phyloP scores from a whole-genome alignment of 106 monocot species.

The Acorus calamus region DNA sequence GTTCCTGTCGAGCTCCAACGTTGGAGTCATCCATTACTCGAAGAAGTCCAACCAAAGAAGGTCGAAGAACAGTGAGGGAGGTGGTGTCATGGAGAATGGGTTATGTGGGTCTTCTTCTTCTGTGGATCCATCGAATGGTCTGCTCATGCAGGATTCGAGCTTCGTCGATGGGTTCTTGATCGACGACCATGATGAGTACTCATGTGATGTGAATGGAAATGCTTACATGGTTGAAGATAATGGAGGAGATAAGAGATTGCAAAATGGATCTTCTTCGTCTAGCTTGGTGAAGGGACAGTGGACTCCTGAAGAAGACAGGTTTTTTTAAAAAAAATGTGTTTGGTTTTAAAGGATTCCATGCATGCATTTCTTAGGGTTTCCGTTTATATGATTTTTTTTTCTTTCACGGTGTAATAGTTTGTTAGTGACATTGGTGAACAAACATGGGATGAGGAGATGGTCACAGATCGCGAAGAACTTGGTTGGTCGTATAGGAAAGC shows the following conservation, averaged over 20 bases:
- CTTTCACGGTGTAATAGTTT: constrained; percentile 13
- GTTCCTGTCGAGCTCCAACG: constrained; percentile 4
- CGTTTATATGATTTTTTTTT: background rate
- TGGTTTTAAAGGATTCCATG: background rate
- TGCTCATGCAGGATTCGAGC: background rate
- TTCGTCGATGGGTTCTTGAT: constrained; percentile 8
- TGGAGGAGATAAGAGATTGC: background rate
- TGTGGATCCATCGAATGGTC: background rate
- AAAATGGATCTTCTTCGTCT: constrained; percentile 5
- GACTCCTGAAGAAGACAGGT: constrained; percentile 84
- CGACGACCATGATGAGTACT: background rate
- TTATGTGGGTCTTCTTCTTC: background rate
- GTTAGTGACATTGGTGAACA: constrained; percentile 49
- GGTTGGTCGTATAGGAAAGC: constrained; percentile 69
- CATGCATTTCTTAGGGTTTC: background rate
- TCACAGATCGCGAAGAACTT: constrained; percentile 56
- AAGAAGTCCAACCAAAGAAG: background rate
- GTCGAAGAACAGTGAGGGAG: background rate
- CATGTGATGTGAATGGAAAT: background rate
- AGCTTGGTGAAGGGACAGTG: constrained; percentile 34
- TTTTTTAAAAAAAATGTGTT: background rate
- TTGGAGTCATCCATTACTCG: background rate
- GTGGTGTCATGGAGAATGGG: background rate
- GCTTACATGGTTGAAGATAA: background rate
- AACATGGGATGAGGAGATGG: constrained; percentile 65